These are phyloP conservation scores for Pythium pyrilobum DNA, from an alignment of 352 stramenopile genomes.

Conservation along the genomic window DNA sequence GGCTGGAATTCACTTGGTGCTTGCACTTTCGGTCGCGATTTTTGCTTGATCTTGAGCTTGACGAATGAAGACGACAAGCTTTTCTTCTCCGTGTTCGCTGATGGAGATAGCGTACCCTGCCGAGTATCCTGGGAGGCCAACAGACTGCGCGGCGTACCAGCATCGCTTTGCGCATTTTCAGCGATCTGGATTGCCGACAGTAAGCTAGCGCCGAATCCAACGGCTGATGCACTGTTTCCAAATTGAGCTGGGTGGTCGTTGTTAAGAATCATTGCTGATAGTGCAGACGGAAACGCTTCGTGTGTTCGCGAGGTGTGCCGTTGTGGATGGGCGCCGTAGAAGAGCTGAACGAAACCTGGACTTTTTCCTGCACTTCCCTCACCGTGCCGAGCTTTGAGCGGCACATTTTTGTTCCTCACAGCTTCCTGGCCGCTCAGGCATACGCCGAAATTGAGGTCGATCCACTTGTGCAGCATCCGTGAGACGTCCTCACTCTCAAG, in stretches of 20 bases:
- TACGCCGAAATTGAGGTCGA: slow-evolving; percentile 95
- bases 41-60: slow-evolving; percentile 20
- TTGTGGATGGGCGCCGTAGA: slow-evolving; percentile 17
- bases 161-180: slow-evolving; percentile 13
- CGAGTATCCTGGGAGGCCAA: slow-evolving; percentile 2
- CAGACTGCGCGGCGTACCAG: neutral
- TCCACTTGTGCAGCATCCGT: slow-evolving; percentile 88
- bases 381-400: slow-evolving; percentile 36
- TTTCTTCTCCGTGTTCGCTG: slow-evolving; percentile 6
- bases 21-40: slow-evolving; percentile 8
- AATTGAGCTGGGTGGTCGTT: too few species aligned
- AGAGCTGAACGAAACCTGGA: slow-evolving; percentile 75
- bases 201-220: neutral
- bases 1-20: neutral
- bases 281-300: too few species aligned
- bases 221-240: neutral
- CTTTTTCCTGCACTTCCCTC: slow-evolving; percentile 33
- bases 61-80: slow-evolving; percentile 14
- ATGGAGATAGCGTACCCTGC: slow-evolving; percentile 7
- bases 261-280: too few species aligned
- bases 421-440: slow-evolving; percentile 72
- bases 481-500: slow-evolving; percentile 91
- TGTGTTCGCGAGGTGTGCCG: too few species aligned
- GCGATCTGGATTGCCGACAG: slow-evolving; percentile 12
- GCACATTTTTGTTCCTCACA: slow-evolving; percentile 89